Conservation (phyloP, 2,329 filamentous ascomycete species). For the Fusarium algeriense region DNA sequence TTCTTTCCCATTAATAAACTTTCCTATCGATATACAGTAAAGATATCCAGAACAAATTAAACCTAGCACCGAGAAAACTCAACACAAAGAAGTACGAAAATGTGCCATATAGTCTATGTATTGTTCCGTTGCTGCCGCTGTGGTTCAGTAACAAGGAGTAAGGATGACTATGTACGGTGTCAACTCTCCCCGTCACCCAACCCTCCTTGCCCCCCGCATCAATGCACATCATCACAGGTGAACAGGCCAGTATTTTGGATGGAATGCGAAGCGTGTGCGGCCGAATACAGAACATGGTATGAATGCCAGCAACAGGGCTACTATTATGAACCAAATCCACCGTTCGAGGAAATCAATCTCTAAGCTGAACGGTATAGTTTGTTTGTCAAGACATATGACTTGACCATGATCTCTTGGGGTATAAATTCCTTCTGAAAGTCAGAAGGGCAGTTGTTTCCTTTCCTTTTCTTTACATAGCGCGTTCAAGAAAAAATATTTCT, state of each 20-base stretch:
- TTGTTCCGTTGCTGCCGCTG: background rate
- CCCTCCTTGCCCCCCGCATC: background rate
- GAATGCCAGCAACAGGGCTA: background rate
- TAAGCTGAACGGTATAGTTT: background rate
- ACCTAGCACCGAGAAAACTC: too few relatives aligned
- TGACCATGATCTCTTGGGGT: background rate
- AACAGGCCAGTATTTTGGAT: background rate
- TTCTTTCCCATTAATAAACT: background rate
- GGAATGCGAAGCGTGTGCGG: background rate
- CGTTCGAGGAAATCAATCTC: background rate
- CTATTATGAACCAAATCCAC: background rate
- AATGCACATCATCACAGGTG: background rate
- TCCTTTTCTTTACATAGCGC: background rate
- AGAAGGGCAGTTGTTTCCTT: background rate
- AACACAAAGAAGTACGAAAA: fast-evolving
- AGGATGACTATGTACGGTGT: background rate
- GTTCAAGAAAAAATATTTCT: too few relatives aligned
- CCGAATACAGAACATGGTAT: background rate
- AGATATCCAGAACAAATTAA: background rate
- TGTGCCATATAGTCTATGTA: background rate
- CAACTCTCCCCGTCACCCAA: background rate
- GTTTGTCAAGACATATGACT: background rate
- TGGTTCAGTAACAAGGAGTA: background rate
- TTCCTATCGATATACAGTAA: background rate
- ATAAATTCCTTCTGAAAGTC: background rate